Conservation (phyloP, 2,329 filamentous ascomycete genomes). For the Scedosporium aurantiacum region DNA sequence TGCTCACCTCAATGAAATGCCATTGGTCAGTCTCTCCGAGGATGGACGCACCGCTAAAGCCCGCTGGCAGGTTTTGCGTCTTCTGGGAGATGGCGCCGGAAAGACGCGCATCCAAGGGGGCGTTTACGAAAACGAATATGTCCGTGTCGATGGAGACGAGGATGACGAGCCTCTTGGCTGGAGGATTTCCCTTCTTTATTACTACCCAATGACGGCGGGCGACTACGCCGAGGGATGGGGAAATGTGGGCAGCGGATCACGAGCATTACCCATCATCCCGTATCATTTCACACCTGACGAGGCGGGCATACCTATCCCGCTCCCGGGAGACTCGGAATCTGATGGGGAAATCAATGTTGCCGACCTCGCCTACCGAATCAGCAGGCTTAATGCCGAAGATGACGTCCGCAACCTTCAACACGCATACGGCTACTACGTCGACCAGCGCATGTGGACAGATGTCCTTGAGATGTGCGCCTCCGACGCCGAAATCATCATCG, state of each 20-base stretch:
- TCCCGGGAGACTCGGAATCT: not conserved
- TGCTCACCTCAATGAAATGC: conserved; percentile 1
- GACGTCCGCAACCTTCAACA: conserved; percentile 3
- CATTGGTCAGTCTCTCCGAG: not conserved
- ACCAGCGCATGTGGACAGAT: conserved; percentile 4
- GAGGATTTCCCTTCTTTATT: not conserved
- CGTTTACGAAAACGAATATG: conserved; percentile 3
- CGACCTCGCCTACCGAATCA: not conserved
- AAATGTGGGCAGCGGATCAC: not conserved
- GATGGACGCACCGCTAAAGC: not conserved
- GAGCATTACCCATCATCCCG: not conserved
- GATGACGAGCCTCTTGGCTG: not conserved
- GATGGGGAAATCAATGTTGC: not conserved
- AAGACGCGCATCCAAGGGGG: conserved; percentile 1
- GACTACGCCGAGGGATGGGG: not conserved
- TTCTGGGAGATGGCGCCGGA: conserved; percentile 2
- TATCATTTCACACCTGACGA: conserved; percentile 4
- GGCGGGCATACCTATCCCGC: not conserved
- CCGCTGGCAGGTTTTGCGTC: conserved; percentile 1
- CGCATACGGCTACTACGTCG: conserved; percentile 1
- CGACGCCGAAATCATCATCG: not conserved
- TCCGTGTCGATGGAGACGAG: not conserved
- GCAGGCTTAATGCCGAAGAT: conserved; percentile 1
- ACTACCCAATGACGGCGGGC: not conserved
- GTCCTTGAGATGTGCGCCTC: not conserved